Conservation (phyloP, 345 rosid genomes). For the Arabis hirsuta region DNA sequence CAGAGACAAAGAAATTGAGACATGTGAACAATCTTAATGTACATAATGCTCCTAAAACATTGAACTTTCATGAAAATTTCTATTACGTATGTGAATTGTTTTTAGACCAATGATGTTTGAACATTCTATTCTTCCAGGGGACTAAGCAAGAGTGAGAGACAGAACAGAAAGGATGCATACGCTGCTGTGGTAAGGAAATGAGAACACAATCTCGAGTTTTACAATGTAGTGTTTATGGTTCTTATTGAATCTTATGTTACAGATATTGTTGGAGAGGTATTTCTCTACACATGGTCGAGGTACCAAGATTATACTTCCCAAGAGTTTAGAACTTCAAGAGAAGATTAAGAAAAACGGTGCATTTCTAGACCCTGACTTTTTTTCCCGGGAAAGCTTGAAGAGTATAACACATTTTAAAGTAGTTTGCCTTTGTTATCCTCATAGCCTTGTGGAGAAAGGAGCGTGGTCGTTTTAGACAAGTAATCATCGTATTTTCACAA, state of each 20-base stretch:
- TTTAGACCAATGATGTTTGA: conserved; percentile 8
- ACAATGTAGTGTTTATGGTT: not conserved
- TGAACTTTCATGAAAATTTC: conserved; percentile 4
- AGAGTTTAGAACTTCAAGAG: conserved; percentile 67
- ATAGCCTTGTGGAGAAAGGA: not conserved
- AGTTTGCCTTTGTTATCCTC: not conserved
- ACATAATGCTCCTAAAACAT: not conserved
- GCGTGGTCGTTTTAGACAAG: no score
- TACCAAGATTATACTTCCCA: conserved; percentile 76
- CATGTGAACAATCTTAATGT: not conserved
- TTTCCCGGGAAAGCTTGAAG: conserved; percentile 43
- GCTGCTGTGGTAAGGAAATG: conserved; percentile 71
- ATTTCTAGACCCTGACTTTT: conserved; percentile 55
- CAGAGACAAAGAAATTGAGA: not conserved
- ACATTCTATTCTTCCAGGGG: conserved; percentile 63
- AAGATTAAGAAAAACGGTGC: conserved; percentile 61
- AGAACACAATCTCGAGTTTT: not conserved
- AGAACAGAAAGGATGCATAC: conserved; percentile 67
- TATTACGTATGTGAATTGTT: not conserved
- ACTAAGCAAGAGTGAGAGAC: conserved; percentile 60
- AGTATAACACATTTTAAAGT: conserved; percentile 29
- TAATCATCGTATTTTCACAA: no score
- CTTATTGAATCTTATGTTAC: conserved; percentile 32
- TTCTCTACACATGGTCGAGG: conserved; percentile 63
- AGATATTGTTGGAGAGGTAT: conserved; percentile 89